Evolutionary conservation across 345 rosid species (phyloP).

Genomic region (Sonneratia caseolaris): DNA sequence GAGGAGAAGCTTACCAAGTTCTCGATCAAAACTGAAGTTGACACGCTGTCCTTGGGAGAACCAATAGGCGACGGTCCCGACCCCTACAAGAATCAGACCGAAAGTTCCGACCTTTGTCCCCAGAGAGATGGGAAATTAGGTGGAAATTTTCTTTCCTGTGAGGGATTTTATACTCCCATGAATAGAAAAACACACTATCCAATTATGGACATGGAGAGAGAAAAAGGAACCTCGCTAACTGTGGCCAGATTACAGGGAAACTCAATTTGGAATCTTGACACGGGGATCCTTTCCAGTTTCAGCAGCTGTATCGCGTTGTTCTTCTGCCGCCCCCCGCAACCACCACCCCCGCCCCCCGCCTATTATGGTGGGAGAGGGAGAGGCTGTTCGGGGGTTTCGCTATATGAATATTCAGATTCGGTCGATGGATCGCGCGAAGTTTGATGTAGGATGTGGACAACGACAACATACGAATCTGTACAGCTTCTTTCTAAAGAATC

Average conservation of each 20-base stretch:
- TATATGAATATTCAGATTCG: neutral
- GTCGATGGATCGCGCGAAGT: constrained; percentile 1
- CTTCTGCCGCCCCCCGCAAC: too few species aligned
- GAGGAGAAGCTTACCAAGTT: neutral
- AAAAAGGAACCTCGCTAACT: too few species aligned
- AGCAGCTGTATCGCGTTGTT: neutral
- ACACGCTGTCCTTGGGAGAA: neutral
- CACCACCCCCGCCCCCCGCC: too few species aligned
- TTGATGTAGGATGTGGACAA: neutral
- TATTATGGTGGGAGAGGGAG: neutral
- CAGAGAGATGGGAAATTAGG: neutral
- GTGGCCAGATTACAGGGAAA: neutral
- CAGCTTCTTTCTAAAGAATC: too few species aligned
- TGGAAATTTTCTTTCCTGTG: neutral
- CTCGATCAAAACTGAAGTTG: neutral
- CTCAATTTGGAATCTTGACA: neutral
- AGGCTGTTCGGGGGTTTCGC: neutral
- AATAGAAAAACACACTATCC: neutral
- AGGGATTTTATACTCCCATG: neutral
- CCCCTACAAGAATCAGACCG: neutral
- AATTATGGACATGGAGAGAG: neutral
- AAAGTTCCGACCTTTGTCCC: neutral
- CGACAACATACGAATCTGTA: too few species aligned
- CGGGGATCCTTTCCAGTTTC: neutral
- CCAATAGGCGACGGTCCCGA: neutral